These are phyloP conservation scores for Colletotrichum graminicola DNA, from an alignment of 2,329 filamentous ascomycete species.

Conservation along the genomic window DNA sequence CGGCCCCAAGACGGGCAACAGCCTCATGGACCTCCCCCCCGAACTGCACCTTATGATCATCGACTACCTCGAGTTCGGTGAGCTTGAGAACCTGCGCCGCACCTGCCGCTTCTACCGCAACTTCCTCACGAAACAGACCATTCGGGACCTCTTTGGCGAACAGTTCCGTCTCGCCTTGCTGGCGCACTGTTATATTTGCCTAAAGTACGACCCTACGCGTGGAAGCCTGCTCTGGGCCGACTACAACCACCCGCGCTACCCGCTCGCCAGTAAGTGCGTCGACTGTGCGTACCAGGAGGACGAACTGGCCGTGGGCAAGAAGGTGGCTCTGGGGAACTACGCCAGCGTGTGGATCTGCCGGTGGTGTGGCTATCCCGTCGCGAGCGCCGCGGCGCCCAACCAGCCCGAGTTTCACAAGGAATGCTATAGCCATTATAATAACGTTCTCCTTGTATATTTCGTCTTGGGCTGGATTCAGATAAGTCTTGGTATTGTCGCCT, in stretches of 20 bases:
- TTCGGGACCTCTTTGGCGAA: conserved; percentile 54
- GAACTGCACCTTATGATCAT: conserved; percentile 59
- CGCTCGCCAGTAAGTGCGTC: conserved; percentile 56
- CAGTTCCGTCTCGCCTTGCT: conserved; percentile 49
- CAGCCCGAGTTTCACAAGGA: conserved; percentile 56
- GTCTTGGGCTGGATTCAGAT: conserved; percentile 55
- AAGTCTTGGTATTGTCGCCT: conserved; percentile 51
- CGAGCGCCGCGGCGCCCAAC: conserved; percentile 47
- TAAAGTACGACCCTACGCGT: conserved; percentile 51
- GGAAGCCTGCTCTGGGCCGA: conserved; percentile 51
- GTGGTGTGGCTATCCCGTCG: conserved; percentile 59
- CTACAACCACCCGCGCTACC: conserved; percentile 49
- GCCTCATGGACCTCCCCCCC: conserved; percentile 53
- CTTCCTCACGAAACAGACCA: conserved; percentile 51
- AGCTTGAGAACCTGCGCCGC: conserved; percentile 57
- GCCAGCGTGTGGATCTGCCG: conserved; percentile 55
- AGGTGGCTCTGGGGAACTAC: conserved; percentile 53
- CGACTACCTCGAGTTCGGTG: conserved; percentile 56
- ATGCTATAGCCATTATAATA: conserved; percentile 56
- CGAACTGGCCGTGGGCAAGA: conserved; percentile 54
- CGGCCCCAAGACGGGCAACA: conserved; percentile 32
- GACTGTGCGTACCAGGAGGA: conserved; percentile 52
- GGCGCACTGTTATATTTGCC: conserved; percentile 57
- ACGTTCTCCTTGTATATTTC: conserved; percentile 54
- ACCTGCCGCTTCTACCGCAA: conserved; percentile 55